These are phyloP conservation scores for Avena insularis DNA, from an alignment of 176 grass and related monocot genomes.

Conservation along the genomic window DNA sequence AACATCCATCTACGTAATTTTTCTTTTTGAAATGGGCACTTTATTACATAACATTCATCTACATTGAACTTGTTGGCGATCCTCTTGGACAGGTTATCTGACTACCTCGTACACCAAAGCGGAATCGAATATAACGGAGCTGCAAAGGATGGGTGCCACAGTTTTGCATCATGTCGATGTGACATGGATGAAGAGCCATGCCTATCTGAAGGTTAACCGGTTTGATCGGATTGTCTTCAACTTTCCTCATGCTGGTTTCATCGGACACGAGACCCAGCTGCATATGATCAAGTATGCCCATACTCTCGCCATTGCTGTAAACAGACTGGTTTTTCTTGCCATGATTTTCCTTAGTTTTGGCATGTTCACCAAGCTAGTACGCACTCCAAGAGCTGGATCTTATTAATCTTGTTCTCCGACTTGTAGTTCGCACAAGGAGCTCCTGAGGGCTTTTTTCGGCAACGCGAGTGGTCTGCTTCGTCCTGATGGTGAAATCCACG, in stretches of 20 bases:
- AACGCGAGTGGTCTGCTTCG: constrained; percentile 46
- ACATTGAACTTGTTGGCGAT: not conserved
- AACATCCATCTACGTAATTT: too few relatives aligned
- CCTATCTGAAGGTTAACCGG: constrained; percentile 27
- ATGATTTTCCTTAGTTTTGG: not conserved
- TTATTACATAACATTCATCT: too few relatives aligned
- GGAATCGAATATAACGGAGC: not conserved
- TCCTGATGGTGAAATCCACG: constrained; percentile 59
- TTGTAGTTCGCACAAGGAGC: constrained; percentile 51
- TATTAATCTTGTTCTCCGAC: too few relatives aligned
- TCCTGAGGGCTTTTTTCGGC: constrained; percentile 34
- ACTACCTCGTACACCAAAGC: constrained; percentile 18
- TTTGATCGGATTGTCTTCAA: constrained; percentile 64
- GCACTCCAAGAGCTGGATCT: too few relatives aligned
- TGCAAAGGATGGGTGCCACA: constrained; percentile 19
- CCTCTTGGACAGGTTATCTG: constrained; percentile 24
- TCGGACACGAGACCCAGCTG: constrained; percentile 10
- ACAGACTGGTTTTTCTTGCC: not conserved
- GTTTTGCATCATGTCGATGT: constrained; percentile 50
- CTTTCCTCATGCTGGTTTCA: constrained; percentile 64
- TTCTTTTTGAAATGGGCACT: too few relatives aligned
- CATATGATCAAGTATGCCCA: constrained; percentile 33
- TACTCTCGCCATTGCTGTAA: not conserved
- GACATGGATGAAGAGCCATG: constrained; percentile 44
- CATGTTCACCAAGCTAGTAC: too few relatives aligned